A percentile compares a stretch with the other conserved stretches of the same genome.
Evolutionary conservation across 257 asterid species (phyloP).

Genomic region (Fraxinus cuspidata): DNA sequence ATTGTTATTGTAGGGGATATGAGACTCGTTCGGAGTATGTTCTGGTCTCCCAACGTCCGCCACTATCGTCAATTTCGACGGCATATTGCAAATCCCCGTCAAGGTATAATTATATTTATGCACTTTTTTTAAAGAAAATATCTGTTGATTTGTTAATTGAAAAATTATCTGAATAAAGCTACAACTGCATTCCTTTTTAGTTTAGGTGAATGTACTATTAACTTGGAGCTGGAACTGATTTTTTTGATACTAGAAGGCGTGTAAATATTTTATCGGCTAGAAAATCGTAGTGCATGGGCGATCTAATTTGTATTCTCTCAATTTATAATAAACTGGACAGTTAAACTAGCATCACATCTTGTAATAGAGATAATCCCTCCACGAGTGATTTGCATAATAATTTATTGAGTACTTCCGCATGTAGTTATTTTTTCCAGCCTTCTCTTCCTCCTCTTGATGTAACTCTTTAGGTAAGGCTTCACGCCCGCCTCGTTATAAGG

Average conservation of each 20-base stretch:
- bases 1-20: slow-evolving; percentile 25
- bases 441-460: background rate
- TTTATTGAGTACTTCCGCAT: background rate
- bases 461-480: background rate
- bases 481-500: background rate
- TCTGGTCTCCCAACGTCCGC: slow-evolving; percentile 29
- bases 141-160: background rate
- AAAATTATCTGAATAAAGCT: background rate
- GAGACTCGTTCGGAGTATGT: slow-evolving; percentile 34
- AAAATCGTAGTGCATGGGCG: background rate
- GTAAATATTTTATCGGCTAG: background rate
- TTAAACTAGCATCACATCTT: background rate
- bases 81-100: slow-evolving; percentile 21
- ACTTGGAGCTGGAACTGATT: background rate
- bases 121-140: background rate
- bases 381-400: background rate
- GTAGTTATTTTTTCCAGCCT: background rate
- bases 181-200: background rate
- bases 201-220: background rate
- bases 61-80: slow-evolving; percentile 35
- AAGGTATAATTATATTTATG: slow-evolving; percentile 26
- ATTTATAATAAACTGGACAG: background rate
- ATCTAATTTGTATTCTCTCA: background rate
- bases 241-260: background rate
- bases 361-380: background rate